Evolutionary conservation across 2,329 filamentous ascomycete species (phyloP), one percentile per base, ranked within the genome.

Genomic region (Stenocarpella maydis): DNA sequence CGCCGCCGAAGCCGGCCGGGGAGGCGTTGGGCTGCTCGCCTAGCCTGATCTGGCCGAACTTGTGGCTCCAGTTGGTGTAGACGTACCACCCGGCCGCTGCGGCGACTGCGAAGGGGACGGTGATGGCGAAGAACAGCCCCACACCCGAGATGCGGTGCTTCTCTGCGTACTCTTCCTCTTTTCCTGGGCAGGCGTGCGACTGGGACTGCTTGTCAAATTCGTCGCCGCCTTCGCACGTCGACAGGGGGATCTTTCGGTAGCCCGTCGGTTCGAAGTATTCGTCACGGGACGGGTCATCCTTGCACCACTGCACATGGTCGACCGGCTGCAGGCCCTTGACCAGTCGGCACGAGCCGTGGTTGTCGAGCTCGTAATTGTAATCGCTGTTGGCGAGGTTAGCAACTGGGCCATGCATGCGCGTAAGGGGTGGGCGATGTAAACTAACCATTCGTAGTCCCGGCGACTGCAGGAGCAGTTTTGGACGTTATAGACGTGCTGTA

Each of bases 401-500:
- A 68, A 45, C 37, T 21, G 28, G n/a, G 2, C 12, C 31, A 26
- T 19, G 15, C 24, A 49, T 53, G 14, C 17, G 26, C 3, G 26
- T 14, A 24, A 34, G n/a, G 21, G 60, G 17, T 26, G 28, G 60
- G 54, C 52, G 14, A 15, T 12, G 12, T 14, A n/a, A 28, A 81
- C 90, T 82, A 82, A 95, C 92, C 96, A 99, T 86, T 99, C 96
- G 78, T 91, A 99, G 81, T 99, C 96, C 69, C 89, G 87, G 65
- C 94, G 87, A 10, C 89, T 92, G 82, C 96, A 99, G 70, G 88
- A 85, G 84, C 96, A 99, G 78, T 97, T 94, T 72, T 87, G 82
- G 73, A 93, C 90, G 73, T 87, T 86, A 80, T 95, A 91, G 31
- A 95, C 84, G 72, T 90, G 88, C 73, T 90, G 85, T 72, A 97